Evolutionary conservation across 2,329 filamentous ascomycete genomes (phyloP).

Genomic region (Stagonosporopsis vannaccii): DNA sequence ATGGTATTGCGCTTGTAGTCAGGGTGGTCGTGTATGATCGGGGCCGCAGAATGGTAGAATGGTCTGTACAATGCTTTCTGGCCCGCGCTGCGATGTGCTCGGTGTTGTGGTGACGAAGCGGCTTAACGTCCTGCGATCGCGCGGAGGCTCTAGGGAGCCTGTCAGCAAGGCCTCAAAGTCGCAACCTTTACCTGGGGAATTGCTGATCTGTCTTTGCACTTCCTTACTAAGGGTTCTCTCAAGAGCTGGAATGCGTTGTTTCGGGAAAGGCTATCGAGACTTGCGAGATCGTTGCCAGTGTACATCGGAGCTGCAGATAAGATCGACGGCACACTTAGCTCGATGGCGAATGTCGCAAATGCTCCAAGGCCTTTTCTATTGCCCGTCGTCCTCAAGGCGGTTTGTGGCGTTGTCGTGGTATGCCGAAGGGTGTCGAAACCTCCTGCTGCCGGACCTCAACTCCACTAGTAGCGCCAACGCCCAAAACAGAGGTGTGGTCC

Average conservation of each 20-base stretch:
- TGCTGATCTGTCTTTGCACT: background rate
- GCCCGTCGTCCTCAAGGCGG: background rate
- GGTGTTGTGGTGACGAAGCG: background rate
- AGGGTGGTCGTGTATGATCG: background rate
- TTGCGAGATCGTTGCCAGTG: background rate
- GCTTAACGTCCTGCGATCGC: background rate
- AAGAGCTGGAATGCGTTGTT: background rate
- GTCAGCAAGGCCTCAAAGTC: background rate
- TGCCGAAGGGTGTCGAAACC: background rate
- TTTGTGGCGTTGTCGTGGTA: background rate
- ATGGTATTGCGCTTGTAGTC: background rate
- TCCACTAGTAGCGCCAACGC: conserved; percentile 6
- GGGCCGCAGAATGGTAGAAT: background rate
- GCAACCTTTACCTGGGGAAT: background rate
- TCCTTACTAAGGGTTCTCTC: background rate
- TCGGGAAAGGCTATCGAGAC: background rate
- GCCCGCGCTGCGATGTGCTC: background rate
- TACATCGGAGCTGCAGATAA: background rate
- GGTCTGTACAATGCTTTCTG: background rate
- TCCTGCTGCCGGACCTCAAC: background rate
- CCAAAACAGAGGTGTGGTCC: background rate
- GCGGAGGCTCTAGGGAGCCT: background rate
- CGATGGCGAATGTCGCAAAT: background rate
- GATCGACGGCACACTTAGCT: background rate
- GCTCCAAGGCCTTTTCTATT: background rate